Evolutionary conservation across 2,329 filamentous ascomycete genomes (phyloP).

Genomic region (Arachnopeziza araneosa): DNA sequence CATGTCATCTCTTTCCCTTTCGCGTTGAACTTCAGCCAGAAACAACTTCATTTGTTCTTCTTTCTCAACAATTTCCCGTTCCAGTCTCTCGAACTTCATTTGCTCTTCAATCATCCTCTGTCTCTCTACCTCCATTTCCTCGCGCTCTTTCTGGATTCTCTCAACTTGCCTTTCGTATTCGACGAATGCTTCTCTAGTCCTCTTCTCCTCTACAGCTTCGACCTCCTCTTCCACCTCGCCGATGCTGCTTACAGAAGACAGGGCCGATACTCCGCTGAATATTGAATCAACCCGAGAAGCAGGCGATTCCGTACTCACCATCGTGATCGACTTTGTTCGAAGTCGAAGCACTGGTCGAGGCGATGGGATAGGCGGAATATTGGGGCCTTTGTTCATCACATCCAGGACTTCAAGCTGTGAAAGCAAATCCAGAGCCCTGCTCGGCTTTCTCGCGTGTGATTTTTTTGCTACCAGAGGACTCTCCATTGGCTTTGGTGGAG

Average conservation of each 20-base stretch:
- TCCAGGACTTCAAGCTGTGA: no score
- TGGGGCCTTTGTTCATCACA: no score
- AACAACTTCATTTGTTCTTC: constrained; percentile 6
- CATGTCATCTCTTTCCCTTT: not conserved
- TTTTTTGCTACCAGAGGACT: no score
- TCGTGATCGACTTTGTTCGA: not conserved
- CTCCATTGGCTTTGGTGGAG: no score
- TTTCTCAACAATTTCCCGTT: not conserved
- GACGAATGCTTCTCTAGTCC: not conserved
- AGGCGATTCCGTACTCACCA: not conserved
- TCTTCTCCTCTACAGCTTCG: not conserved
- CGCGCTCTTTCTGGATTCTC: not conserved
- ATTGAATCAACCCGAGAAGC: not conserved
- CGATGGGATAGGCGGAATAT: not conserved
- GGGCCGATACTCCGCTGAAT: not conserved
- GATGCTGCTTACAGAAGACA: not conserved
- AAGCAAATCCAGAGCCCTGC: no score
- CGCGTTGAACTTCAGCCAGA: not conserved
- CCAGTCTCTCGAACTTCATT: not conserved
- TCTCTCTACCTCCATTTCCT: not conserved
- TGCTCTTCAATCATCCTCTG: not conserved
- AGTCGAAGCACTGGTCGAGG: not conserved
- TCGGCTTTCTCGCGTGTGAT: no score
- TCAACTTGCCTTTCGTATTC: not conserved
- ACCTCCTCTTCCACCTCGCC: not conserved